phyloP scores from a whole-genome alignment of 2,329 filamentous ascomycete species.

The Claviceps africana region DNA sequence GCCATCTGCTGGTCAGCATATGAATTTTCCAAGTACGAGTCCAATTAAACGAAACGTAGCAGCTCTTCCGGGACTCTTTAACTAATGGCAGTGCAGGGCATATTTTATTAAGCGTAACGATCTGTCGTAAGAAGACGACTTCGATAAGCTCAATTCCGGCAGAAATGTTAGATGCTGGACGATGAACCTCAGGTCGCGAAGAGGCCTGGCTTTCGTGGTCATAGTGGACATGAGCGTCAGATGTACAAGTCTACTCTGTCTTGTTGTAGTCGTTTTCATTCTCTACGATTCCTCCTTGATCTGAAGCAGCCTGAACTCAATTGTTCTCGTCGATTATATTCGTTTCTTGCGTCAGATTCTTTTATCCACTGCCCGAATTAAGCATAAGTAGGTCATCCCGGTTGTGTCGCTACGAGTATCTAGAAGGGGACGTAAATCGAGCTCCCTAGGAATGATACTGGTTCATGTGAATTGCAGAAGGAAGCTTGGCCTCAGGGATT shows the following conservation, averaged over 20 bases:
- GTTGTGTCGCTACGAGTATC: not conserved
- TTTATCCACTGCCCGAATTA: not conserved
- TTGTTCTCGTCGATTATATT: not conserved
- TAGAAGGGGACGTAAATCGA: not conserved
- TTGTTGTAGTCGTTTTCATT: not conserved
- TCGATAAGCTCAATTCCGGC: not conserved
- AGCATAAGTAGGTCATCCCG: not conserved
- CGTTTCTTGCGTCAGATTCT: not conserved
- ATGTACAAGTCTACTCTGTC: not conserved
- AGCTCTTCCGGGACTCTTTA: constrained; percentile 31
- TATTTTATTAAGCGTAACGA: constrained; percentile 47
- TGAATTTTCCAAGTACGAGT: constrained; percentile 51
- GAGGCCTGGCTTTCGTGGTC: not conserved
- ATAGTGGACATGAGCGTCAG: not conserved
- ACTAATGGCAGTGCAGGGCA: constrained; percentile 25
- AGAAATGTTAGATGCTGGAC: not conserved
- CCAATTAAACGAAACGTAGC: constrained; percentile 46
- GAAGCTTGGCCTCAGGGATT: not conserved
- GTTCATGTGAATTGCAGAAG: not conserved
- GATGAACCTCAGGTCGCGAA: not conserved
- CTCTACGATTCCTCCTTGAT: not conserved
- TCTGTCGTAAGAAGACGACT: constrained; percentile 15
- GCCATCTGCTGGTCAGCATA: constrained; percentile 95
- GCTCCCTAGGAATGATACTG: not conserved
- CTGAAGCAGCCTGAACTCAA: not conserved